Evolutionary conservation across 257 asterid species (phyloP).

Genomic region (Henckelia pumila): DNA sequence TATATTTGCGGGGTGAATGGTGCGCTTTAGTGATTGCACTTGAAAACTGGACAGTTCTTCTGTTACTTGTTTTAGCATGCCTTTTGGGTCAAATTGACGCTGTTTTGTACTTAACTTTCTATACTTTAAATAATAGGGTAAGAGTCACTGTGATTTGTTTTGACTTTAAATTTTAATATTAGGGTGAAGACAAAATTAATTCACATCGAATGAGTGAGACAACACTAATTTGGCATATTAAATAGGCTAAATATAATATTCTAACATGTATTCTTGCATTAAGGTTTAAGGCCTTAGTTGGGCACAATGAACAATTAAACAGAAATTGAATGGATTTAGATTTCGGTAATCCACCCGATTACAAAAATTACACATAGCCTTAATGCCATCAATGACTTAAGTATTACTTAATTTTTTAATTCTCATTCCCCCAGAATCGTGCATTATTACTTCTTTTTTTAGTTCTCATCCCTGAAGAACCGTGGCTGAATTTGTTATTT

Average conservation of each 20-base stretch:
- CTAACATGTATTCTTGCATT: neutral
- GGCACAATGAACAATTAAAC: neutral
- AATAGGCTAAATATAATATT: neutral
- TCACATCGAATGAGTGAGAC: neutral
- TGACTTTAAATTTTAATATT: neutral
- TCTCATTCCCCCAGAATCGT: too few relatives aligned
- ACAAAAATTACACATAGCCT: neutral
- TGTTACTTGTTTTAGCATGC: neutral
- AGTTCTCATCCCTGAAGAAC: constrained; percentile 9
- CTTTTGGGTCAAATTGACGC: neutral
- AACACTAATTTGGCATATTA: neutral
- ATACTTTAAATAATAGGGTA: neutral
- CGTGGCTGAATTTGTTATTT: neutral
- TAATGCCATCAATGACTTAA: neutral
- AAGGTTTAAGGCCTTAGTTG: neutral
- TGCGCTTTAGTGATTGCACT: neutral
- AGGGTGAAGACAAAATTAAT: neutral
- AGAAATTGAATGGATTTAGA: neutral
- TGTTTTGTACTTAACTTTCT: neutral
- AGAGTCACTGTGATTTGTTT: neutral
- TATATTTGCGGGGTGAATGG: neutral
- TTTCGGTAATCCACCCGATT: neutral
- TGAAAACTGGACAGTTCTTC: neutral
- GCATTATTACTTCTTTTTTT: neutral
- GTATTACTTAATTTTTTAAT: too few relatives aligned